phyloP scores from a whole-genome alignment of 2,329 filamentous ascomycete species.

The Rasamsonia emersonii region DNA sequence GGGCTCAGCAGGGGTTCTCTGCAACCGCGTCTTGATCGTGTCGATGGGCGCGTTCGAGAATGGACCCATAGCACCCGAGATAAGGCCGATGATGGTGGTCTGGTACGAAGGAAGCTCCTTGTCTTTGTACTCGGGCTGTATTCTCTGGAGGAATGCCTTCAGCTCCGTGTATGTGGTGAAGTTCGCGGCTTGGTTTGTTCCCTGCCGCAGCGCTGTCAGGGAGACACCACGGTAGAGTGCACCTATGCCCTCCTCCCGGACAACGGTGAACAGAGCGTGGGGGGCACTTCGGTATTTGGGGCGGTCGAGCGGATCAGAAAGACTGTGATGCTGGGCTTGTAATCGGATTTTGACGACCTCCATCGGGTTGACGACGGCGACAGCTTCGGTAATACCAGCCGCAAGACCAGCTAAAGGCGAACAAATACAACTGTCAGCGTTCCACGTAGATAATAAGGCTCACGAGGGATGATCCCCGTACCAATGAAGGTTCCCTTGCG shows the following conservation, averaged over 20 bases:
- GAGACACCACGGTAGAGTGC: slow-evolving; percentile 90
- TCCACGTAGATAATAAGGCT: slow-evolving; percentile 17
- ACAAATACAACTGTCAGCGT: slow-evolving; percentile 1
- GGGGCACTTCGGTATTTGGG: slow-evolving; percentile 97
- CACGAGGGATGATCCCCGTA: slow-evolving; percentile 38
- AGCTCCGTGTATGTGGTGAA: slow-evolving; percentile 97
- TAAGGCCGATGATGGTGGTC: slow-evolving; percentile 81
- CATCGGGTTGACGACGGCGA: slow-evolving; percentile 95
- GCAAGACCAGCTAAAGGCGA: slow-evolving; percentile 62
- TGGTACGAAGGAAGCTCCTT: slow-evolving; percentile 72
- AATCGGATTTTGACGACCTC: slow-evolving; percentile 98
- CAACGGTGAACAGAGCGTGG: slow-evolving; percentile 71
- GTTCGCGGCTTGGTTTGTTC: slow-evolving; percentile 96
- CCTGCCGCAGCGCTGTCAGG: slow-evolving; percentile 86
- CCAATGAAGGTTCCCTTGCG: slow-evolving; percentile 64
- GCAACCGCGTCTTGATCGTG: slow-evolving; percentile 94
- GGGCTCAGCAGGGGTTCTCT: slow-evolving; percentile 74
- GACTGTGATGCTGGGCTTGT: slow-evolving; percentile 94
- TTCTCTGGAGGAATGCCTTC: slow-evolving; percentile 65
- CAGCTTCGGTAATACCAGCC: slow-evolving; percentile 92
- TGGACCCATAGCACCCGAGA: slow-evolving; percentile 90
- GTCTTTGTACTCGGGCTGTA: slow-evolving; percentile 60
- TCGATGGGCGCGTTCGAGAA: slow-evolving; percentile 96
- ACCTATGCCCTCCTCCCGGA: slow-evolving; percentile 80
- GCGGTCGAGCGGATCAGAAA: slow-evolving; percentile 91